A percentile compares a stretch with the other conserved stretches of the same genome.
Conservation (phyloP, 495 filamentous ascomycete species). For the Lasiosphaeris hirsuta region DNA sequence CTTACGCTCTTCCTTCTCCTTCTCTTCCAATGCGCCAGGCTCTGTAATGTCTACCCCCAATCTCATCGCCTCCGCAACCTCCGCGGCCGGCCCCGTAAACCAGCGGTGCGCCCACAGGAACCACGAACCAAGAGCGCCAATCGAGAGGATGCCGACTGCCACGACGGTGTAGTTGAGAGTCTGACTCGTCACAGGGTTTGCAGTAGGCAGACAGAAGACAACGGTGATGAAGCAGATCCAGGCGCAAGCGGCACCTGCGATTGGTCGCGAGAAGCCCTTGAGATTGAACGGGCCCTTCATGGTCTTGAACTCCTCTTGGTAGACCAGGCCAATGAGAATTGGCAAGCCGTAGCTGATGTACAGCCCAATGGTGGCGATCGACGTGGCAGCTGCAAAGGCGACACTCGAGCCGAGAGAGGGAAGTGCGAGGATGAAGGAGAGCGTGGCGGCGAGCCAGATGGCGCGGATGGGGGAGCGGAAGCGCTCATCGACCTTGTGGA, state of each 20-base stretch:
- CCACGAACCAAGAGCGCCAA: constrained; percentile 36
- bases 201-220: constrained; percentile 59
- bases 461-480: constrained; percentile 56
- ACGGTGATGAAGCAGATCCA: constrained; percentile 61
- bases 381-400: constrained; percentile 61
- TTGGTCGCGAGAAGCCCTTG: constrained; percentile 47
- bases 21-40: constrained; percentile 45
- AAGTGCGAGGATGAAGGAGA: constrained; percentile 58
- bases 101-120: constrained; percentile 48
- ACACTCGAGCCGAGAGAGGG: constrained; percentile 59
- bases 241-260: constrained; percentile 48
- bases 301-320: constrained; percentile 34
- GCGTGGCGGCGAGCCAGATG: constrained; percentile 57
- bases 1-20: constrained; percentile 28
- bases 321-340: constrained; percentile 57
- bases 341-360: constrained; percentile 65
- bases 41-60: constrained; percentile 46
- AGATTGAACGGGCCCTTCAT: constrained; percentile 60
- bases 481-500: constrained; percentile 55
- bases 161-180: constrained; percentile 63
- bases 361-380: constrained; percentile 66
- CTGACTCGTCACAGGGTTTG: constrained; percentile 55
- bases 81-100: constrained; percentile 56
- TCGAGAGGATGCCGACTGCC: constrained; percentile 52
- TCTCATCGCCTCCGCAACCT: constrained; percentile 49